Evolutionary conservation across 768 basidiomycete species (phyloP).

Genomic region (Goffeauzyma gilvescens): DNA sequence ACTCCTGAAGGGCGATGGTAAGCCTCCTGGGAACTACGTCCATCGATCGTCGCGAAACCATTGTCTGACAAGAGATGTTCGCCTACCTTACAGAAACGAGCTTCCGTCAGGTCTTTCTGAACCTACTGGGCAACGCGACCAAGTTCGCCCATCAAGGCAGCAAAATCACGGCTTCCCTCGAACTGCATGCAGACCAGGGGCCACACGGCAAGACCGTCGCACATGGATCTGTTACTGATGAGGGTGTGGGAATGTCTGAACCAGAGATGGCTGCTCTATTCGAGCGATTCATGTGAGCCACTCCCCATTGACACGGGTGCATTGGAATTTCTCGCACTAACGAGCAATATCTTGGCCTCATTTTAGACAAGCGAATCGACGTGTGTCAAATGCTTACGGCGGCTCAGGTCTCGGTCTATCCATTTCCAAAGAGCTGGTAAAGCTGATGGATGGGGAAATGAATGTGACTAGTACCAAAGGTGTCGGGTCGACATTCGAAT

Average conservation of each 20-base stretch:
- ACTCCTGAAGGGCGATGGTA: constrained; percentile 3
- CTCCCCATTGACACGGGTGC: not conserved
- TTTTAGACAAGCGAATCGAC: constrained; percentile 2
- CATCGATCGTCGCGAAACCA: not conserved
- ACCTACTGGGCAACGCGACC: not conserved
- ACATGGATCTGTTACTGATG: not conserved
- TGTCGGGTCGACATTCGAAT: constrained; percentile 2
- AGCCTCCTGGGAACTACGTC: not conserved
- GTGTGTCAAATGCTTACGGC: constrained; percentile 3
- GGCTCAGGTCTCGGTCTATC: constrained; percentile 5
- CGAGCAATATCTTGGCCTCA: not conserved
- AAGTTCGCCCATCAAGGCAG: constrained; percentile 1
- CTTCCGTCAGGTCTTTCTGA: constrained; percentile 2
- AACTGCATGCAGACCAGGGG: too few relatives aligned
- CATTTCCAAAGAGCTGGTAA: constrained; percentile 5
- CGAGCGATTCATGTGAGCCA: constrained; percentile 2
- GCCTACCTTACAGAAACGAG: not conserved
- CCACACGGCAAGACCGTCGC: not conserved
- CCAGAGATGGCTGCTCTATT: not conserved
- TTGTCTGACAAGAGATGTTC: not conserved
- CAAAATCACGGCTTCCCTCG: not conserved
- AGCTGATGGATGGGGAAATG: constrained; percentile 5
- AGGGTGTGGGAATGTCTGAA: constrained; percentile 1
- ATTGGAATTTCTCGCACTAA: not conserved
- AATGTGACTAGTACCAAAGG: not conserved